These are phyloP conservation scores for Tetradesmus lagerheimii DNA, from an alignment of 139 green algal species.

Conservation along the genomic window DNA sequence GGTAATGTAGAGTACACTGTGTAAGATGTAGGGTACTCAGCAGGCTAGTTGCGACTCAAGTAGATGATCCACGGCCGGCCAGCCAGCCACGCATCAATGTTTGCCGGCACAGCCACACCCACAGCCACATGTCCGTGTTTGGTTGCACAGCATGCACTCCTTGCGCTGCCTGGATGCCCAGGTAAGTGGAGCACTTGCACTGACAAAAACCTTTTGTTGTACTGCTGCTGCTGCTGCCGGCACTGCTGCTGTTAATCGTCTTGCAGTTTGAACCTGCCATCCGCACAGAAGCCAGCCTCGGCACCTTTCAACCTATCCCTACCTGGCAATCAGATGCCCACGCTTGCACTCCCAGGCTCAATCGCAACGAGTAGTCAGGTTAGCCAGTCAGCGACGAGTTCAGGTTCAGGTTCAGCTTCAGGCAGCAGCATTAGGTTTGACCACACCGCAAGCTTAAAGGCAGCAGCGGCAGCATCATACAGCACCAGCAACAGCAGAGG, in stretches of 20 bases:
- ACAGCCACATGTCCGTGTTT: no score
- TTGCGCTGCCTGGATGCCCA: background rate
- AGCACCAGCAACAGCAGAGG: background rate
- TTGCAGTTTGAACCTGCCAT: background rate
- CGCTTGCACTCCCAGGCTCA: background rate
- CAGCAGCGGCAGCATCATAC: background rate
- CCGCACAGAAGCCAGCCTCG: no score
- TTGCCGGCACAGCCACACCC: no score
- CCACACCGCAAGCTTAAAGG: background rate
- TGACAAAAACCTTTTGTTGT: background rate
- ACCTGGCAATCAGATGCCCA: background rate
- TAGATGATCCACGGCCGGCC: no score
- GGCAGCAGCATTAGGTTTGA: background rate
- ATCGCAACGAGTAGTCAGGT: background rate
- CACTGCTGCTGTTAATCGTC: no score
- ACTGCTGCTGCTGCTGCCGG: background rate
- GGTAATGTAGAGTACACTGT: no score
- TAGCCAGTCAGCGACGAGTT: background rate
- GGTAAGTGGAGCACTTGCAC: background rate
- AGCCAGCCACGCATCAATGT: no score
- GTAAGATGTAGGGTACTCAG: no score
- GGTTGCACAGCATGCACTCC: background rate
- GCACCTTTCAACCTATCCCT: background rate
- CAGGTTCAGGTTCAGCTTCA: background rate
- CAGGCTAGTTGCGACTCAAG: no score